Base-by-base conservation (phyloP, 2,329 filamentous ascomycete species). In the Aspergillus ochraceoroseus region DNA sequence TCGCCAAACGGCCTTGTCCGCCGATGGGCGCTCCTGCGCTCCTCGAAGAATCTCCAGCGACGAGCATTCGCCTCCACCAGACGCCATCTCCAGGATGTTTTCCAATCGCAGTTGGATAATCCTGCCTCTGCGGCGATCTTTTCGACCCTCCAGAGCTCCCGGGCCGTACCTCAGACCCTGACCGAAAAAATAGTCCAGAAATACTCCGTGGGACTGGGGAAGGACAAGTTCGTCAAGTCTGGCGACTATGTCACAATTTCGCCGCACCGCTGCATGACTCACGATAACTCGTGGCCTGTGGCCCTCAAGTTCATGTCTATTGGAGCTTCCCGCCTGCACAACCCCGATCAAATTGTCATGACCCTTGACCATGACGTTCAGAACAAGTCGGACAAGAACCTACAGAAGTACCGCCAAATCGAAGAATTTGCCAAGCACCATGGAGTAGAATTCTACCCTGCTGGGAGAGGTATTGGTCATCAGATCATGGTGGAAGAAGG, bases 101-200 rank as follows among this genome's bases (percentile, higher is more conserved):
- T 43, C 56, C 78, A 79, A 43, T 75, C 80, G 2, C 77, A 84
- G 59, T 70, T 78, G 41, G 74, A 83, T 44, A 75, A 75, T 48
- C 64, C 75, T 2, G 56, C 66, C 3, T 70, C 87, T 11, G 79
- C 85, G 54, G 81, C 87, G 44, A 77, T 95, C 47, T 79, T 94
- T 49, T 80, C 83, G 27, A 82, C 86, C 22, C 76, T 83, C 57
- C 85, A 86, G 64, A 76, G 77, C 6, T 55, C 71, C 63, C 49
- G 51, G 28, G 48, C 52, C 26, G 48, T 55, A 7, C 77, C 85
- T 0, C 88, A 95, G 66, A 95, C 86, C 2, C 67, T 95, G 36
- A 92, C 86, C 2, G 89, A 95, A 64, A 95, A 95, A 72, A 95
- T 95, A 44, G 82, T 95, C 0, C 89, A 95, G 63, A 69, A 75